These are phyloP conservation scores for Dryadomyces quercus-mongolicae DNA, from an alignment of 2,329 filamentous ascomycete species.

Conservation along the genomic window DNA sequence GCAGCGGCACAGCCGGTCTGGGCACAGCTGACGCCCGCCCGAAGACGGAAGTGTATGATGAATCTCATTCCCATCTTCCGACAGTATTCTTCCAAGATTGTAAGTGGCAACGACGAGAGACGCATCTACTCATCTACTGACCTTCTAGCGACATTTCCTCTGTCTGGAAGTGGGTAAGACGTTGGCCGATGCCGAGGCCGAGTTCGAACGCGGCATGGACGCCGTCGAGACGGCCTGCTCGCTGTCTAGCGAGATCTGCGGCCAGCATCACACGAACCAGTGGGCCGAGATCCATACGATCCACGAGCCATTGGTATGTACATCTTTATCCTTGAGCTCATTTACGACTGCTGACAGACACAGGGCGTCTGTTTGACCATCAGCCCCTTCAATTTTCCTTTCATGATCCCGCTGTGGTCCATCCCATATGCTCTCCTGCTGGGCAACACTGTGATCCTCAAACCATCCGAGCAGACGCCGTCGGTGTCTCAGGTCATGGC, in stretches of 20 bases:
- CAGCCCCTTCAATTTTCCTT: constrained; percentile 56
- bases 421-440: constrained; percentile 74
- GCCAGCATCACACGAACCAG: constrained; percentile 63
- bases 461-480: constrained; percentile 74
- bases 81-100: constrained; percentile 73
- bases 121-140: not conserved
- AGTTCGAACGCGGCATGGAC: constrained; percentile 70
- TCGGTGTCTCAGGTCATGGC: constrained; percentile 72
- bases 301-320: constrained; percentile 55
- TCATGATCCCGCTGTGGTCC: constrained; percentile 86
- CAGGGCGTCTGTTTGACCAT: not conserved
- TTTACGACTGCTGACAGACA: not conserved
- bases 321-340: no score
- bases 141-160: constrained; percentile 40
- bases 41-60: constrained; percentile 76
- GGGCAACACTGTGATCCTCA: constrained; percentile 72
- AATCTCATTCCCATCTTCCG: constrained; percentile 67
- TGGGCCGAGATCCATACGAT: constrained; percentile 83
- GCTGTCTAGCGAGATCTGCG: constrained; percentile 69
- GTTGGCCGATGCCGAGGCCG: constrained; percentile 67
- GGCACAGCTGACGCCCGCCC: constrained; percentile 58
- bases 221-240: constrained; percentile 73
- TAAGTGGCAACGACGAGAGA: constrained; percentile 18
- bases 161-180: constrained; percentile 83
- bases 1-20: constrained; percentile 63